phyloP scores from a whole-genome alignment of 2,329 filamentous ascomycete species.

The Trichoderma breve region DNA sequence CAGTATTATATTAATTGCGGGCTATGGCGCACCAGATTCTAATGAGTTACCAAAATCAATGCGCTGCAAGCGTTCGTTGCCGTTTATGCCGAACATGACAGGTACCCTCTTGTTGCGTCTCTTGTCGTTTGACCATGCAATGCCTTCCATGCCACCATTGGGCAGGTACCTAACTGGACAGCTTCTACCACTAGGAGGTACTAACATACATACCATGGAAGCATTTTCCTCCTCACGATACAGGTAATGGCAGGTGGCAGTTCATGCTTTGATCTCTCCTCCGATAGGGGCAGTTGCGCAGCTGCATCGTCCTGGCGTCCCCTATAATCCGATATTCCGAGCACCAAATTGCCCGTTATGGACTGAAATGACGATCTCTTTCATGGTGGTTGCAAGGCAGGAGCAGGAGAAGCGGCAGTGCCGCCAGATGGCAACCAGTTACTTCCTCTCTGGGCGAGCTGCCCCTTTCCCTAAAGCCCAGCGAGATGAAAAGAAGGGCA shows the following conservation, averaged over 20 bases:
- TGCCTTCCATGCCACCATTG: neutral
- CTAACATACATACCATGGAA: too few species aligned
- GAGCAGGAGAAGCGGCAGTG: slow-evolving; percentile 5
- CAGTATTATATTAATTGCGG: slow-evolving; percentile 5
- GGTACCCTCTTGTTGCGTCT: neutral
- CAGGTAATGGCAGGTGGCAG: neutral
- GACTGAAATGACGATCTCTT: neutral
- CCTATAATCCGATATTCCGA: neutral
- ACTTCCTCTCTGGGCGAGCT: neutral
- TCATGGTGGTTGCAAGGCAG: neutral
- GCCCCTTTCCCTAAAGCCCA: neutral
- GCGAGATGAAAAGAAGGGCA: neutral
- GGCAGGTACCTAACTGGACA: neutral
- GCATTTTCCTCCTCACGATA: neutral
- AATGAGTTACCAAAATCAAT: neutral
- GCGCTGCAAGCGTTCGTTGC: neutral
- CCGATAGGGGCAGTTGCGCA: neutral
- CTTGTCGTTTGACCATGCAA: neutral
- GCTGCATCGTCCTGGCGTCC: neutral
- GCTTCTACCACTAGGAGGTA: neutral
- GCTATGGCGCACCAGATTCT: neutral
- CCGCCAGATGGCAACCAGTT: neutral
- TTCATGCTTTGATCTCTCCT: neutral
- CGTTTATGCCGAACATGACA: neutral
- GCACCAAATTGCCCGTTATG: neutral